phyloP scores from a whole-genome alignment of 2,329 filamentous ascomycete species.

The Xenosphaeropsis pyriputrescens region DNA sequence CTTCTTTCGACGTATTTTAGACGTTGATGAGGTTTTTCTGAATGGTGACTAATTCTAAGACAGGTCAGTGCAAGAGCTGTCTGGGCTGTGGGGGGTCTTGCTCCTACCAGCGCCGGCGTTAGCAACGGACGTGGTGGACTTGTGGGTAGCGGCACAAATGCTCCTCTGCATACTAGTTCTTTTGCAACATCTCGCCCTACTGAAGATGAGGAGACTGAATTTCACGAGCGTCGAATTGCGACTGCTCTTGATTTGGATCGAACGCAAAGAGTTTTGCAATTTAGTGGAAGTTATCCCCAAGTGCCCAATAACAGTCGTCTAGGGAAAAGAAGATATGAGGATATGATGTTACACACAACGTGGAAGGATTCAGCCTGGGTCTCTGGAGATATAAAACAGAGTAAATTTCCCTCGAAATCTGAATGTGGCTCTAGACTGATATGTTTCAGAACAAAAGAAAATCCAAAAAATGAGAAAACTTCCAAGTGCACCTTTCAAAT shows the following conservation, averaged over 20 bases:
- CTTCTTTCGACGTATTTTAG: no score
- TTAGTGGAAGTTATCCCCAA: conserved; percentile 6
- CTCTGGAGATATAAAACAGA: conserved; percentile 7
- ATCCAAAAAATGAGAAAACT: conserved; percentile 28
- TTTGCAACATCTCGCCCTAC: conserved; percentile 27
- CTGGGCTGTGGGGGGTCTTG: conserved; percentile 64
- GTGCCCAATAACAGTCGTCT: conserved; percentile 1
- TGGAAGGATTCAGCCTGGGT: conserved; percentile 18
- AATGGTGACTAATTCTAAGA: conserved; percentile 7
- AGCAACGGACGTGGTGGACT: conserved; percentile 49
- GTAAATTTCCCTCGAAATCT: background rate
- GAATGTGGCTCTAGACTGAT: background rate
- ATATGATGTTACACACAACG: conserved; percentile 13
- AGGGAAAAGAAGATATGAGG: background rate
- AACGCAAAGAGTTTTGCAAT: conserved; percentile 26
- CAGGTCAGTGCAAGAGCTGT: conserved; percentile 54
- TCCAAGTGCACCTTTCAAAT: conserved; percentile 67
- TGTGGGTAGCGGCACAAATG: conserved; percentile 57
- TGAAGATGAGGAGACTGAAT: conserved; percentile 45
- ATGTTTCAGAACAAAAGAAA: conserved; percentile 12
- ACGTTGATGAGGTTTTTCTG: background rate
- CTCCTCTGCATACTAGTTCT: conserved; percentile 44
- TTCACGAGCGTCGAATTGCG: conserved; percentile 62
- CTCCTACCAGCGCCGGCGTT: conserved; percentile 37
- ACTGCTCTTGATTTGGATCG: conserved; percentile 70